Conservation (phyloP, 2,329 filamentous ascomycete species). For the Botrytis deweyae region DNA sequence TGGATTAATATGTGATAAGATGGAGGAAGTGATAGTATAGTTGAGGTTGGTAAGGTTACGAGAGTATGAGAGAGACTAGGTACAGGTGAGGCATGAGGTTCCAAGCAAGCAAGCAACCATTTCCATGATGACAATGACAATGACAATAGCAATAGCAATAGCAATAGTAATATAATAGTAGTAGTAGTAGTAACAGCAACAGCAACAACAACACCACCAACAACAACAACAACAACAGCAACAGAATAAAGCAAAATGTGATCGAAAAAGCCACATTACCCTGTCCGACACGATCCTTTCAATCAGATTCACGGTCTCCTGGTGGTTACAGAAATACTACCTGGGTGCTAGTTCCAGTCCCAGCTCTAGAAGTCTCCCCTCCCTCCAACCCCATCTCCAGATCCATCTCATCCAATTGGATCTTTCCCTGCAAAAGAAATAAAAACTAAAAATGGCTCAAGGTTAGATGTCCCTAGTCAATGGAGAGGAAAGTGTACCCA, state of each 20-base stretch:
- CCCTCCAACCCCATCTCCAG: not conserved
- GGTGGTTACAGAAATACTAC: not conserved
- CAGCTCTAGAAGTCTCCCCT: not conserved
- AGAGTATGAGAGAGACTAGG: not conserved
- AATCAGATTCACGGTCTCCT: not conserved
- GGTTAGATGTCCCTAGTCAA: not conserved
- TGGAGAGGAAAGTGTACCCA: not conserved
- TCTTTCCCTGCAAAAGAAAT: not conserved
- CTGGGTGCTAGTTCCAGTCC: not conserved
- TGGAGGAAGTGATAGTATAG: not conserved
- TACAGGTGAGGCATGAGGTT: not conserved
- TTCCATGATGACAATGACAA: not conserved
- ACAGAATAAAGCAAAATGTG: not conserved
- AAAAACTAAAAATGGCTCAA: not conserved
- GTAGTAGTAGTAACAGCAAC: no score
- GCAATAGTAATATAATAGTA: no score
- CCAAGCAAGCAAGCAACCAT: not conserved
- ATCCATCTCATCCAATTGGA: slow-evolving; percentile 1
- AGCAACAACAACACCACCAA: no score
- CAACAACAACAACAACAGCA: no score
- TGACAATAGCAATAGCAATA: no score
- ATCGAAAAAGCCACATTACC: slow-evolving; percentile 8
- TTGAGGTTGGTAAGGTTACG: not conserved
- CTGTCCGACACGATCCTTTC: not conserved
- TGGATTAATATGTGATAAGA: not conserved